Evolutionary conservation across 306 rosid species (phyloP).

Genomic region (Acacia acuminata): DNA sequence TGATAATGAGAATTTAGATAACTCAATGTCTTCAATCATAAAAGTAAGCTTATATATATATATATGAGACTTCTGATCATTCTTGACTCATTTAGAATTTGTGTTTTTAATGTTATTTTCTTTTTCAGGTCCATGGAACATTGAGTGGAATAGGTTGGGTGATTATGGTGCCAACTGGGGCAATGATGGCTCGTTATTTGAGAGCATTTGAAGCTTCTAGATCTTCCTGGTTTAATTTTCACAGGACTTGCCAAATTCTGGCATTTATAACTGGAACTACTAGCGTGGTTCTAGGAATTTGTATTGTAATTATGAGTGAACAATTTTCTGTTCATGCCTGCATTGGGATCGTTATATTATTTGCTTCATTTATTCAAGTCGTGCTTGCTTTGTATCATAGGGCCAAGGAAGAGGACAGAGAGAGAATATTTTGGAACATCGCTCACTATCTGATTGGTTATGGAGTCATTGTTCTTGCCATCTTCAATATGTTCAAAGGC

Average conservation of each 20-base stretch:
- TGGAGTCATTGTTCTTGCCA: slow-evolving; percentile 12
- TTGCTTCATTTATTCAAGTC: slow-evolving; percentile 22
- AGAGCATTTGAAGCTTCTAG: slow-evolving; percentile 8
- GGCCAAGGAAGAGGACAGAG: slow-evolving; percentile 25
- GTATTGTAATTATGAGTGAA: neutral
- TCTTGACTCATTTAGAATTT: too few species aligned
- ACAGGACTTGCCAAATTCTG: slow-evolving; percentile 8
- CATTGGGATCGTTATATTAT: slow-evolving; percentile 29
- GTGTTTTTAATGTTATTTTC: neutral
- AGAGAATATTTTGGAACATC: slow-evolving; percentile 23
- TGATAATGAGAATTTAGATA: neutral
- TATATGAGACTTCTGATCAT: too few species aligned
- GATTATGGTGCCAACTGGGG: slow-evolving; percentile 40
- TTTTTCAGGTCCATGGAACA: slow-evolving; percentile 35
- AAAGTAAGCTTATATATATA: slow-evolving; percentile 1
- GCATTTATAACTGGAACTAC: slow-evolving; percentile 3
- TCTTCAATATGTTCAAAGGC: slow-evolving; percentile 28
- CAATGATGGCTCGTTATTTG: slow-evolving; percentile 32
- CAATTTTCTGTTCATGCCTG: slow-evolving; percentile 3
- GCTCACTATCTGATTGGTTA: slow-evolving; percentile 28
- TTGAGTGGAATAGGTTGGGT: slow-evolving; percentile 45
- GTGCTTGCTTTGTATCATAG: neutral
- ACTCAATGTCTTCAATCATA: neutral
- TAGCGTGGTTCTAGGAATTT: slow-evolving; percentile 33
- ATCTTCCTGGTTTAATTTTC: slow-evolving; percentile 32